Percentiles rank a stretch among this genome's conserved stretches.
Evolutionary conservation across 2,329 filamentous ascomycete genomes (phyloP).

Genomic region (Gaeumannomyces sp.): DNA sequence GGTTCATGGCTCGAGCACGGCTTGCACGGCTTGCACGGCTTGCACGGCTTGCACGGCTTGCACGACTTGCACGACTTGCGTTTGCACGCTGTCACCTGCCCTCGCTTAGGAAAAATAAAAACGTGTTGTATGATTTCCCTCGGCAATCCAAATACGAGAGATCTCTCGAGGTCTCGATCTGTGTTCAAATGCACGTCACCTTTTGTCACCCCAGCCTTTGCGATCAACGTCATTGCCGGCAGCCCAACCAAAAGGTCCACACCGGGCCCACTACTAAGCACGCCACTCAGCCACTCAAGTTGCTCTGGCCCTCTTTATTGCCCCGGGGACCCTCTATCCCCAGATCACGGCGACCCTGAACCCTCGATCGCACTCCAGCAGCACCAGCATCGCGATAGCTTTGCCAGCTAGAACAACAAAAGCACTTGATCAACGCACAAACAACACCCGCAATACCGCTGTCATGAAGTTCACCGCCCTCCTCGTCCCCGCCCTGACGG

Average conservation of each 20-base stretch:
- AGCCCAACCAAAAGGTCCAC: too few species aligned
- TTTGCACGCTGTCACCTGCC: not conserved
- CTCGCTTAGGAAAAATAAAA: not conserved
- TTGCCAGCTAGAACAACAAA: not conserved
- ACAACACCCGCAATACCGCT: not conserved
- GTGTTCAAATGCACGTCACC: not conserved
- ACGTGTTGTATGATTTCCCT: not conserved
- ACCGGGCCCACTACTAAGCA: too few species aligned
- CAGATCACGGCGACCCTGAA: not conserved
- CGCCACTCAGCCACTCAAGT: too few species aligned
- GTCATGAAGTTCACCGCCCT: conserved; percentile 59
- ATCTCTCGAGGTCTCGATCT: not conserved
- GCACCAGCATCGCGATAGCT: not conserved
- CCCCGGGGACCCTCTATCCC: too few species aligned
- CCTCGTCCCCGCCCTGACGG: conserved; percentile 49
- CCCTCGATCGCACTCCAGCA: not conserved
- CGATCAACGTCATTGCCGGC: too few species aligned
- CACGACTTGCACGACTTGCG: too few species aligned
- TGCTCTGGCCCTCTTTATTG: too few species aligned
- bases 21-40: too few species aligned
- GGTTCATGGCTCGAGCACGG: too few species aligned
- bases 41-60: too few species aligned
- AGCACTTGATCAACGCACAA: not conserved
- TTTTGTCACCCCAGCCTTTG: not conserved
- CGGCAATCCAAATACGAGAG: not conserved